These are phyloP conservation scores for Gymnopilus dilepis DNA, from an alignment of 768 basidiomycete species.

Conservation along the genomic window DNA sequence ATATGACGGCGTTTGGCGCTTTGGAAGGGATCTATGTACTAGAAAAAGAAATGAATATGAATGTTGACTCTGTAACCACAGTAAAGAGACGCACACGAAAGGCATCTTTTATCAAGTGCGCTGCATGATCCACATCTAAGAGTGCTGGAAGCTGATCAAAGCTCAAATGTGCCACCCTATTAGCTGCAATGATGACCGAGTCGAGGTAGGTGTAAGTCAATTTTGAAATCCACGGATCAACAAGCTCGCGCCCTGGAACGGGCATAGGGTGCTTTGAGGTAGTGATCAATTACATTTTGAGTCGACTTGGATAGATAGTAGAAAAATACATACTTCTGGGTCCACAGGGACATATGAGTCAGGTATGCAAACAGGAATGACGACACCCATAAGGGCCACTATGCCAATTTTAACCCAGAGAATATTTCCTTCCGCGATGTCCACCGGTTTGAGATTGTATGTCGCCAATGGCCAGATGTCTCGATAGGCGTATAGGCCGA, in stretches of 20 bases:
- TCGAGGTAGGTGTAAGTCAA: constrained; percentile 60
- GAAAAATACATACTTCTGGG: constrained; percentile 38
- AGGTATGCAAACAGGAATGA: constrained; percentile 59
- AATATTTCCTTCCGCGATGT: constrained; percentile 45
- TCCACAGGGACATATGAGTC: constrained; percentile 56
- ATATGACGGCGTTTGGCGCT: constrained; percentile 46
- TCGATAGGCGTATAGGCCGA: constrained; percentile 52
- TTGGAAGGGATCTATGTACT: constrained; percentile 43
- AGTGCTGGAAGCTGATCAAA: constrained; percentile 62
- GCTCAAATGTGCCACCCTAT: constrained; percentile 46
- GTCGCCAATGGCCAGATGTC: constrained; percentile 61
- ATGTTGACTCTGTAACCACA: neutral
- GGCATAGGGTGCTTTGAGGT: constrained; percentile 34
- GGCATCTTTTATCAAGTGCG: constrained; percentile 19
- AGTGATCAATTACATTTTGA: too few relatives aligned
- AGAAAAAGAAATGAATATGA: neutral
- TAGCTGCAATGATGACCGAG: constrained; percentile 47
- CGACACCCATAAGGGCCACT: constrained; percentile 44
- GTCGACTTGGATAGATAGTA: too few relatives aligned
- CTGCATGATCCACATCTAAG: constrained; percentile 56
- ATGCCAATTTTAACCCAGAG: constrained; percentile 55
- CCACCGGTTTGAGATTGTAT: constrained; percentile 47
- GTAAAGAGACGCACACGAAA: constrained; percentile 24
- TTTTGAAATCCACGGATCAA: constrained; percentile 48
- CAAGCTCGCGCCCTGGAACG: constrained; percentile 50